A percentile compares a stretch with the other conserved stretches of the same genome.
These are phyloP conservation scores for Cladosporium colombiae DNA, from an alignment of 2,329 filamentous ascomycete species.

Conservation along the genomic window DNA sequence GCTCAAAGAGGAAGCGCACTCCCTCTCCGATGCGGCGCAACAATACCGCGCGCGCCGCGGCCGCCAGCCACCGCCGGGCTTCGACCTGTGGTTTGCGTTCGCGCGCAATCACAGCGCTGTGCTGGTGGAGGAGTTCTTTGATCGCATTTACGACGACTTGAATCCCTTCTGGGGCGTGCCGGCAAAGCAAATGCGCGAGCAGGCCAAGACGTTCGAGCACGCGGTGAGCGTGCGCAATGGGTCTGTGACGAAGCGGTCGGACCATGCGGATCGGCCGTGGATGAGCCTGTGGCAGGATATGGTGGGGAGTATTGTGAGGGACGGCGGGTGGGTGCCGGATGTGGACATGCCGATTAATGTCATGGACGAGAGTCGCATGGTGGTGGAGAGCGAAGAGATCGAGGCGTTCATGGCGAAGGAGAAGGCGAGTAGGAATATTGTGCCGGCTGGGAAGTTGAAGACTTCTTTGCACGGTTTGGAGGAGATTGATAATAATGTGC, in stretches of 20 bases:
- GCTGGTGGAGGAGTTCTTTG: slow-evolving; percentile 53
- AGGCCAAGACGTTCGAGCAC: slow-evolving; percentile 42
- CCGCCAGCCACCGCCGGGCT: slow-evolving; percentile 53
- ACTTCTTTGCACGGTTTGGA: slow-evolving; percentile 32
- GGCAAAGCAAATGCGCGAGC: slow-evolving; percentile 44
- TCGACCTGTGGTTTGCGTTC: slow-evolving; percentile 51
- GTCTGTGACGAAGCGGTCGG: slow-evolving; percentile 36
- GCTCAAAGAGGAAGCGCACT: slow-evolving; percentile 40
- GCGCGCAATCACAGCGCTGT: slow-evolving; percentile 45
- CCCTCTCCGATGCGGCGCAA: slow-evolving; percentile 41
- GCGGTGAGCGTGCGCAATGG: slow-evolving; percentile 46
- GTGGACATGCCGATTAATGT: slow-evolving; percentile 51
- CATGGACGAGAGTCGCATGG: slow-evolving; percentile 52
- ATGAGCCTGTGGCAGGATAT: slow-evolving; percentile 46
- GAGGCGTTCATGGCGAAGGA: slow-evolving; percentile 41
- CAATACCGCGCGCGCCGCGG: slow-evolving; percentile 48
- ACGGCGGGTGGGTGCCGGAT: slow-evolving; percentile 43
- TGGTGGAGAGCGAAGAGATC: slow-evolving; percentile 51
- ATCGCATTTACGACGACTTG: slow-evolving; percentile 53
- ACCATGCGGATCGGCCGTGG: slow-evolving; percentile 38
- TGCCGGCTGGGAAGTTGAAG: slow-evolving; percentile 35
- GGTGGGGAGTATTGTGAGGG: slow-evolving; percentile 39
- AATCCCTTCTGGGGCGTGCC: slow-evolving; percentile 52
- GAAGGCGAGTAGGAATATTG: slow-evolving; percentile 31
- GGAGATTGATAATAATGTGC: slow-evolving; percentile 31